Evolutionary conservation across 2,329 filamentous ascomycete genomes (phyloP), one percentile per base, ranked within the genome.

Genomic region (Diaporthe longicolla): DNA sequence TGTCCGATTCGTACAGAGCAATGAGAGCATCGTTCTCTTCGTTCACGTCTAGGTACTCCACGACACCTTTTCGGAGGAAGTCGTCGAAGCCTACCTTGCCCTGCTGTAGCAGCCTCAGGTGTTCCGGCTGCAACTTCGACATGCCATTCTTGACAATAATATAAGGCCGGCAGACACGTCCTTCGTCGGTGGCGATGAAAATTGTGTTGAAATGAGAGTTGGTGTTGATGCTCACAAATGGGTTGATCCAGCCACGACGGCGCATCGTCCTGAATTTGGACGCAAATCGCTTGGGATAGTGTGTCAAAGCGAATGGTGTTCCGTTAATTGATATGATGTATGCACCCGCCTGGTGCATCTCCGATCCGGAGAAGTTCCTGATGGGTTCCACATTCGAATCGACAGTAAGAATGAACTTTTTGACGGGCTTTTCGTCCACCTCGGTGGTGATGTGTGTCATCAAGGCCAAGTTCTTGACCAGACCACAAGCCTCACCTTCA

Each of bases 361-460:
- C 95, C 70, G 92, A 92, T 45, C 97, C 97, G 65, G 88, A 87
- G 76, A 90, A 90, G 78, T 89, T 88, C 48, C 93, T 92, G 66
- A 97, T 90, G 4, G 92, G 91, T 76, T 93, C 92, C 45, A 97
- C 93, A 73, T 96, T 94, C 3, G 94, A 93, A 58, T 97, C 95
- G 35, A 98, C 88, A 72, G 94, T 92, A 81, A 95, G 97, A 1
- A 98, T 92, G 82, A 97, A 91, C 79, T 94, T 93, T 79, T 92
- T 93, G 21, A 99, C 94, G 0, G 97, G 95, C 24, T 92, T 94
- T 81, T 98, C 97, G 73, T 98, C 95, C 73, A 97, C 95, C 77
- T 98, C 95, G 1, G 97, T 99, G 0, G 97, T 99, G 78, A 99
- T 98, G 81, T 99, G 97, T 69, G 97, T 99, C 97, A 99, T 99